Conservation (phyloP, 1,139 yeast species). For the Magnusiomyces suaveolens region DNA sequence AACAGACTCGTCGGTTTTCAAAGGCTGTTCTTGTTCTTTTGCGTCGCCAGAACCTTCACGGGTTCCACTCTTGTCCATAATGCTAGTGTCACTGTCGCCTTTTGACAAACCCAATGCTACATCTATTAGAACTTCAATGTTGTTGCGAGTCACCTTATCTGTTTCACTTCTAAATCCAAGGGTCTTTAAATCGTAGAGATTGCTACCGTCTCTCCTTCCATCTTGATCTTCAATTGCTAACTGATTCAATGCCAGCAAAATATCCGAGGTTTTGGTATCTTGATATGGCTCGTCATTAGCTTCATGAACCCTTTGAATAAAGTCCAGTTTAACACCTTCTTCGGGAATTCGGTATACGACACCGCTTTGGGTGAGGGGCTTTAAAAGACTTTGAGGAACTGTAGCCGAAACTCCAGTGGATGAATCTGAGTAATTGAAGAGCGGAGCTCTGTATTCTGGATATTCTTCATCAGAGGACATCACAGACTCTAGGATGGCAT, state of each 20-base stretch:
- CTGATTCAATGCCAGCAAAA: constrained; percentile 30
- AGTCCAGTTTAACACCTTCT: constrained; percentile 63
- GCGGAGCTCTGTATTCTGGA: not conserved
- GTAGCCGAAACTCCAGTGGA: constrained; percentile 41
- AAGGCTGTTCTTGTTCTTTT: not conserved
- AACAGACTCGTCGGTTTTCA: not conserved
- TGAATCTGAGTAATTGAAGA: constrained; percentile 29
- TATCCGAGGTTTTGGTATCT: constrained; percentile 22
- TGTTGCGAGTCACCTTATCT: constrained; percentile 23
- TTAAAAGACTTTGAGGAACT: constrained; percentile 33
- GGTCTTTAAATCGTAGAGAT: constrained; percentile 26
- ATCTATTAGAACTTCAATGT: constrained; percentile 34
- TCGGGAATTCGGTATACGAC: constrained; percentile 63
- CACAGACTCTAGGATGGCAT: constrained; percentile 18
- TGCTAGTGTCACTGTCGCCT: not conserved
- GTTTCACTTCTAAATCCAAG: constrained; percentile 22
- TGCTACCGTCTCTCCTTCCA: constrained; percentile 31
- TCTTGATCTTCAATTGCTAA: constrained; percentile 26
- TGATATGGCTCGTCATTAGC: constrained; percentile 20
- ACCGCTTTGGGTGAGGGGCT: constrained; percentile 39
- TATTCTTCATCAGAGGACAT: not conserved
- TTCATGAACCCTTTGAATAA: constrained; percentile 39
- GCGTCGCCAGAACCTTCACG: not conserved
- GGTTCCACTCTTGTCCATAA: not conserved
- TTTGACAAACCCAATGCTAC: constrained; percentile 23